A percentile compares a stretch with the other conserved stretches of the same genome.
Conservation (phyloP, 176 grass and related monocot species). For the Carex kokanica region DNA sequence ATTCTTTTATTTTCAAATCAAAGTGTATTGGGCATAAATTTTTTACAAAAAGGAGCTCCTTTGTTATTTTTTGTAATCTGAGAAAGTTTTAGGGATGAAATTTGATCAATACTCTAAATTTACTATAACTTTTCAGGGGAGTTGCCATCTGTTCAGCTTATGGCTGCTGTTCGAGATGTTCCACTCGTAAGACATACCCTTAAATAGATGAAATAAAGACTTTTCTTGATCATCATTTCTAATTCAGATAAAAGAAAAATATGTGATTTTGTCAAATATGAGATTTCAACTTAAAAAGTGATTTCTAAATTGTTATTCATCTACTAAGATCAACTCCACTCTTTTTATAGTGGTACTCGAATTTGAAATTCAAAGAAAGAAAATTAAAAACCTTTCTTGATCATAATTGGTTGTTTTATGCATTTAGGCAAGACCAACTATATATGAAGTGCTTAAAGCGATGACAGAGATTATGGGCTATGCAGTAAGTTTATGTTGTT, state of each 20-base stretch:
- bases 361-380: background rate
- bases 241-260: too few relatives aligned
- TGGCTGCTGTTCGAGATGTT: conserved; percentile 93
- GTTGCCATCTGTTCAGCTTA: conserved; percentile 84
- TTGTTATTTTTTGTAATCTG: background rate
- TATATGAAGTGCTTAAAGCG: conserved; percentile 88
- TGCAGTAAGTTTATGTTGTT: conserved; percentile 41
- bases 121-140: conserved; percentile 57
- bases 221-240: too few relatives aligned
- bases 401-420: background rate
- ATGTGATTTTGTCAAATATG: background rate
- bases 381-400: background rate
- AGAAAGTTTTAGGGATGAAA: conserved; percentile 6
- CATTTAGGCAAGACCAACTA: conserved; percentile 69
- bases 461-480: conserved; percentile 88
- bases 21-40: background rate
- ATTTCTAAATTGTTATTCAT: background rate
- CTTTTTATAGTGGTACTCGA: background rate
- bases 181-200: conserved; percentile 67
- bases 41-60: background rate
- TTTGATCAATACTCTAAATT: conserved; percentile 8
- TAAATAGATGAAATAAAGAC: background rate
- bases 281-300: background rate
- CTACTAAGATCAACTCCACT: background rate
- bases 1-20: background rate